Evolutionary conservation across 805 yeast genomes (phyloP).

Genomic region (Pichia thaimueangensis): DNA sequence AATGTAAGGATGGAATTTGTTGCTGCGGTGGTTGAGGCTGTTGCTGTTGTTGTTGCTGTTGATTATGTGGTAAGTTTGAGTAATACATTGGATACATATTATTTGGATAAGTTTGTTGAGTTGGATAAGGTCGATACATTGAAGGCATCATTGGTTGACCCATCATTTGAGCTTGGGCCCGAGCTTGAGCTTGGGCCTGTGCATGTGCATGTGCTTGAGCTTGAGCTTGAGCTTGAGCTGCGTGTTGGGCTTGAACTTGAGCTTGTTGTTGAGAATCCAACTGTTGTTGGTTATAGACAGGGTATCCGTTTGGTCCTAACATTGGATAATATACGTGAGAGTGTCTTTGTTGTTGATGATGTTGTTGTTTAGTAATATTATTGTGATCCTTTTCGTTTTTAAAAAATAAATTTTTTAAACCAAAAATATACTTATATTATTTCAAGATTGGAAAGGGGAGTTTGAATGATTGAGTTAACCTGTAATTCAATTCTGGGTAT

Average conservation of each 20-base stretch:
- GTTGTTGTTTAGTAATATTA: constrained; percentile 2
- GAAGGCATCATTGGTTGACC: constrained; percentile 1
- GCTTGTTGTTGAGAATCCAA: background rate
- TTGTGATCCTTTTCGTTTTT: constrained; percentile 7
- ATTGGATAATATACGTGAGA: background rate
- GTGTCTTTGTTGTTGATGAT: too few relatives aligned
- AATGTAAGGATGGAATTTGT: too few relatives aligned
- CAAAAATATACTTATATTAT: too few relatives aligned
- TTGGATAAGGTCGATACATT: constrained; percentile 3
- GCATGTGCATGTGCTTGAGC: constrained; percentile 8
- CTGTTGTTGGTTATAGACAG: background rate
- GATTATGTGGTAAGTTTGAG: background rate
- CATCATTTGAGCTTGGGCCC: constrained; percentile 6
- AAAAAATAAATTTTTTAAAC: too few relatives aligned
- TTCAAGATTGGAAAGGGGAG: too few relatives aligned
- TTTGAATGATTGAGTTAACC: too few relatives aligned
- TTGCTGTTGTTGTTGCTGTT: background rate
- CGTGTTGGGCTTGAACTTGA: background rate
- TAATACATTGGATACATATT: background rate
- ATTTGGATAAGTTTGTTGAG: background rate
- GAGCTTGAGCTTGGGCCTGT: constrained; percentile 2
- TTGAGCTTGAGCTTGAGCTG: constrained; percentile 10
- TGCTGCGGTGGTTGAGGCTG: constrained; percentile 4
- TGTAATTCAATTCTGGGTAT: too few relatives aligned
- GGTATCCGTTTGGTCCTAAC: constrained; percentile 6